phyloP scores from a whole-genome alignment of 2,329 filamentous ascomycete genomes.

The Claviceps spartinae region DNA sequence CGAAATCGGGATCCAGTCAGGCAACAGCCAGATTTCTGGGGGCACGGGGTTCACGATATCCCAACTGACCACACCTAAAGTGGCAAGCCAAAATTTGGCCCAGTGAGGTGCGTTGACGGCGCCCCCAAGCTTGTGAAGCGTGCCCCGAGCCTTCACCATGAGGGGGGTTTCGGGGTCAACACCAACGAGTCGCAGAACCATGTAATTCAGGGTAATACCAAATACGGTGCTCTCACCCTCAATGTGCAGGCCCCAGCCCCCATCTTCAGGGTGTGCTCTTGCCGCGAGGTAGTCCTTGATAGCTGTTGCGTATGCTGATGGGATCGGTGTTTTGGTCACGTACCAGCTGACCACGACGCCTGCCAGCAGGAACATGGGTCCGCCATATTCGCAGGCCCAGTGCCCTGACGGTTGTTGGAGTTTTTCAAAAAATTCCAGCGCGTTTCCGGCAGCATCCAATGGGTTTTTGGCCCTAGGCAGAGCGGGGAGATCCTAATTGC shows the following conservation, averaged over 20 bases:
- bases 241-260: constrained; percentile 95
- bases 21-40: constrained; percentile 84
- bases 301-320: constrained; percentile 65
- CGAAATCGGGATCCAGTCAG: constrained; percentile 78
- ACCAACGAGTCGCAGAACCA: constrained; percentile 64
- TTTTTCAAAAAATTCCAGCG: constrained; percentile 74
- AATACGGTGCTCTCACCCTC: constrained; percentile 89
- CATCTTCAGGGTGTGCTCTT: constrained; percentile 71
- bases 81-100: constrained; percentile 90
- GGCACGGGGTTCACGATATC: constrained; percentile 90
- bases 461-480: constrained; percentile 59
- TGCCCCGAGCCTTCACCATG: constrained; percentile 73
- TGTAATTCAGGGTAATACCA: constrained; percentile 82
- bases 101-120: constrained; percentile 78
- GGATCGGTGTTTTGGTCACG: constrained; percentile 76
- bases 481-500: constrained; percentile 52
- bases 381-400: constrained; percentile 96
- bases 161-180: constrained; percentile 70
- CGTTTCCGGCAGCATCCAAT: constrained; percentile 68
- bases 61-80: constrained; percentile 75
- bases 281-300: constrained; percentile 88
- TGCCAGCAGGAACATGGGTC: constrained; percentile 88
- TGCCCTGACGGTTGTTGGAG: constrained; percentile 81
- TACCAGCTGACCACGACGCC: constrained; percentile 79
- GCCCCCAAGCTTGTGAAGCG: constrained; percentile 74